Base-by-base conservation (phyloP, 2,329 filamentous ascomycete species). In the Huntiella omanensis region DNA sequence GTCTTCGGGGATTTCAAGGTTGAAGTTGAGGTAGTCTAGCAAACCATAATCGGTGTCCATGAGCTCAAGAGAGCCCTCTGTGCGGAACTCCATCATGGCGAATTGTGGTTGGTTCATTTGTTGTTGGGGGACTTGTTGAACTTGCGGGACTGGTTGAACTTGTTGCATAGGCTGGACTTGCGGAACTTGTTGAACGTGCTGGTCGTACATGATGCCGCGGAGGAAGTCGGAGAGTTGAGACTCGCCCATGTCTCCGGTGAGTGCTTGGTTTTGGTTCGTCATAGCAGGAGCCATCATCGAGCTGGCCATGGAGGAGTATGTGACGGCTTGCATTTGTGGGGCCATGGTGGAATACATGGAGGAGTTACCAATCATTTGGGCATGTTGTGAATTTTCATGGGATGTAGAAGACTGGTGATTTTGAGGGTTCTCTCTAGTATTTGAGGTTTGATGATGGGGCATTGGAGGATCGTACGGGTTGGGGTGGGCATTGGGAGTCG, bases 1-100 rank as follows among this genome's bases (percentile, higher is more conserved):
- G 11, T 43, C 43, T n/a, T 32, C 11, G 2, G 40, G 33, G 2
- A 38, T 37, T 13, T 50, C 45, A 11, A 45, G 35, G 16, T 40
- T 43, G 4, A 50, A 13, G 16, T 50, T 50, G 7, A 50, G 40
- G 32, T 44, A 50, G 49, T 70, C 64, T 11, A 73, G 53, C 4
- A 71, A 57, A 1, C 65, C 64, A 54, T 71, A 71, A 52, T 73
- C 69, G 28, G 67, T 57, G 12, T 71, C 69, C 8, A 65, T 70
- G 16, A 73, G 59, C 40, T 72, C 68, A 28, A 71, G 56, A 47
- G 64, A 68, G 40, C 57, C 58, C 48, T 72, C 62, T 45, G 67
- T 63, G 50, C 66, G 70, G 51, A 71, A 71, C 52, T 71, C 63
- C 5, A 72, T 55, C 3, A 71, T 62, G 13, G 60, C 61, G 11